These are phyloP conservation scores for Epithele typhae DNA, from an alignment of 768 basidiomycete species.

Conservation along the genomic window DNA sequence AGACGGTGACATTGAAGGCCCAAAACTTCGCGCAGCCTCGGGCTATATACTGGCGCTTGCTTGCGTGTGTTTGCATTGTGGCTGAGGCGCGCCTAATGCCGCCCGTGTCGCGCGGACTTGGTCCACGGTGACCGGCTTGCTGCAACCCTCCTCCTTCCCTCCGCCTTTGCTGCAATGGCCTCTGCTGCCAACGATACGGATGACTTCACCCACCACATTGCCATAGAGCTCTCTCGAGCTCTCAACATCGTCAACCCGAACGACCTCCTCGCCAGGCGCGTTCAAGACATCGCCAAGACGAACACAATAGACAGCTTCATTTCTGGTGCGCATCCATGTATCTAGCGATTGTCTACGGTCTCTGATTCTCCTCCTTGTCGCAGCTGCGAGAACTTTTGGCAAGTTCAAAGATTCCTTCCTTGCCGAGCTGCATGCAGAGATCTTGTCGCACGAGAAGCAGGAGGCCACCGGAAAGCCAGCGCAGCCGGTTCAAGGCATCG, in stretches of 20 bases:
- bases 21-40: neutral
- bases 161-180: constrained; percentile 2
- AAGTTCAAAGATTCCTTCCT: constrained; percentile 81
- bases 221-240: constrained; percentile 75
- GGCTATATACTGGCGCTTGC: constrained; percentile 3
- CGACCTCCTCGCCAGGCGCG: constrained; percentile 71
- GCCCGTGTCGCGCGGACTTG: neutral
- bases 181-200: constrained; percentile 20
- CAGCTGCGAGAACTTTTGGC: constrained; percentile 79
- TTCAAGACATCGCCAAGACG: constrained; percentile 76
- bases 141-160: too few species aligned
- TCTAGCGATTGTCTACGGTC: neutral
- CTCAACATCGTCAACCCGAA: constrained; percentile 82
- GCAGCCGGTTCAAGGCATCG: constrained; percentile 70
- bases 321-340: constrained; percentile 43
- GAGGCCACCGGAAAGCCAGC: constrained; percentile 42
- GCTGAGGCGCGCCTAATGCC: constrained; percentile 1
- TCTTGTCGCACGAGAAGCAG: constrained; percentile 67
- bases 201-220: constrained; percentile 63
- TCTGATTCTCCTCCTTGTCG: neutral
- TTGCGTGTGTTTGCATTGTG: constrained; percentile 11
- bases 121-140: too few species aligned
- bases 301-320: constrained; percentile 62
- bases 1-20: constrained; percentile 19
- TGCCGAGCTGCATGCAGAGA: constrained; percentile 74